These are phyloP conservation scores for Fonsecaea erecta DNA, from an alignment of 2,329 filamentous ascomycete genomes.

Conservation along the genomic window DNA sequence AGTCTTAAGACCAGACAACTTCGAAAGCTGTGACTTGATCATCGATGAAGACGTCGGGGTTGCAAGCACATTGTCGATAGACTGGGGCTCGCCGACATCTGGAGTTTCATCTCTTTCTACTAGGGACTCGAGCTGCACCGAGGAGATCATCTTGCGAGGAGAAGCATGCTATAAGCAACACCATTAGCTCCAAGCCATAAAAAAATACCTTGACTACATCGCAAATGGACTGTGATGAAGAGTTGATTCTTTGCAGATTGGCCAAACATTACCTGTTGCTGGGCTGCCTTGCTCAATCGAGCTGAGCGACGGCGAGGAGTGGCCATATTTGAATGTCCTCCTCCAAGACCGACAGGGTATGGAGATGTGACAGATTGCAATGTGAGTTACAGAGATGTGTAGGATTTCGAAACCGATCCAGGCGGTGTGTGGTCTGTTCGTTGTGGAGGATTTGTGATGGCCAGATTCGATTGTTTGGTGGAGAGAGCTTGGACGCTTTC, in stretches of 20 bases:
- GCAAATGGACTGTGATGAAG: conserved; percentile 1
- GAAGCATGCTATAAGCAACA: conserved; percentile 25
- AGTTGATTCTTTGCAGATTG: conserved; percentile 3
- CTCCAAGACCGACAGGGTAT: not conserved
- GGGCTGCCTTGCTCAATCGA: conserved; percentile 33
- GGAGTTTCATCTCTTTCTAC: conserved; percentile 54
- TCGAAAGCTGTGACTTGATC: conserved; percentile 41
- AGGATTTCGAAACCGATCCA: not conserved
- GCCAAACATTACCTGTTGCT: conserved; percentile 31
- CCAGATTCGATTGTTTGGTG: conserved; percentile 9
- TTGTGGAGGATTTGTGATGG: conserved; percentile 6
- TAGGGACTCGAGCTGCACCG: conserved; percentile 49
- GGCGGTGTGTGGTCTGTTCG: conserved; percentile 1
- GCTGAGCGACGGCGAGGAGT: conserved; percentile 35
- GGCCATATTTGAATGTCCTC: conserved; percentile 21
- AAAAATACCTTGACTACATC: not conserved
- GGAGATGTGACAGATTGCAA: not conserved
- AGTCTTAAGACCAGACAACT: conserved; percentile 53
- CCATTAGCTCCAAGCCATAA: conserved; percentile 20
- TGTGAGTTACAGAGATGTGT: not conserved
- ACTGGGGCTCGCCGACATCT: conserved; percentile 40
- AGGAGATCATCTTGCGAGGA: conserved; percentile 35
- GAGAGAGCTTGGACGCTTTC: conserved; percentile 12
- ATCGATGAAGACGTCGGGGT: conserved; percentile 42
- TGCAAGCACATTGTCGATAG: conserved; percentile 42